Evolutionary conservation across 2,329 filamentous ascomycete genomes (phyloP).

Genomic region (Colletotrichum brevisporum): DNA sequence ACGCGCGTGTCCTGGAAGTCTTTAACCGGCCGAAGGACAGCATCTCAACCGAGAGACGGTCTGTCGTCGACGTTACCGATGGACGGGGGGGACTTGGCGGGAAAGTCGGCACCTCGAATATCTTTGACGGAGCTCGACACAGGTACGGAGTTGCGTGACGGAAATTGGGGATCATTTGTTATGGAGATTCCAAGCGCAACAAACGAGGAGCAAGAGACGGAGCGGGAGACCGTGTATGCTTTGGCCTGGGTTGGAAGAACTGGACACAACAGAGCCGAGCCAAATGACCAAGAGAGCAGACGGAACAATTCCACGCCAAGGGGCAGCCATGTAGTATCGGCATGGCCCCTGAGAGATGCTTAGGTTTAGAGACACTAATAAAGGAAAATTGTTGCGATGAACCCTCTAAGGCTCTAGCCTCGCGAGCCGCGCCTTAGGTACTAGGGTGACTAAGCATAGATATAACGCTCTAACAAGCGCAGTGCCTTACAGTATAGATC

Average conservation of each 20-base stretch:
- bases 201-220: not conserved
- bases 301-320: no score
- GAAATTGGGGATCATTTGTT: not conserved
- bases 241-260: conserved; percentile 7
- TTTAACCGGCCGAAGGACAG: not conserved
- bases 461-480: no score
- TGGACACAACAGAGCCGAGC: not conserved
- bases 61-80: not conserved
- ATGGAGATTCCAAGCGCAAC: not conserved
- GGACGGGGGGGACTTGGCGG: not conserved
- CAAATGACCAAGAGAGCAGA: no score
- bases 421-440: no score
- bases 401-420: no score
- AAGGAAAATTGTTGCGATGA: no score
- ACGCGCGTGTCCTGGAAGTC: conserved; percentile 9
- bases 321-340: no score
- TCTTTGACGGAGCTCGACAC: not conserved
- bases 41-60: not conserved
- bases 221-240: not conserved
- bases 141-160: not conserved
- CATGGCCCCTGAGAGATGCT: no score
- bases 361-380: no score
- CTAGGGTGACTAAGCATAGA: no score
- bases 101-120: conserved; percentile 6
- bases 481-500: no score